These are phyloP conservation scores for Coleophoma eucalyptorum DNA, from an alignment of 2,329 filamentous ascomycete species.

Conservation along the genomic window DNA sequence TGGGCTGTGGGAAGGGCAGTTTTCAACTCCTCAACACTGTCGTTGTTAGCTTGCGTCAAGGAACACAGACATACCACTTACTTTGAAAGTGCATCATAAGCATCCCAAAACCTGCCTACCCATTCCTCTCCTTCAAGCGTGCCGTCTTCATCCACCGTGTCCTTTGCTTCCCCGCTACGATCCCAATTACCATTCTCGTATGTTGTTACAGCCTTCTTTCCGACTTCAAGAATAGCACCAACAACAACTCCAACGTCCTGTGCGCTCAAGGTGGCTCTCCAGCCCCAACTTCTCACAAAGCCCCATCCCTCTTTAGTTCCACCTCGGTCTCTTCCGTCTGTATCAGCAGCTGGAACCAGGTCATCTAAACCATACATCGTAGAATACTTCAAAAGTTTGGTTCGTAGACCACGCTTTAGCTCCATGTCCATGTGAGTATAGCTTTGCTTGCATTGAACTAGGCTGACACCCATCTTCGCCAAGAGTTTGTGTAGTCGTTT, in stretches of 20 bases:
- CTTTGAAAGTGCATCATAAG: slow-evolving; percentile 69
- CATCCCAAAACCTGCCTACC: slow-evolving; percentile 66
- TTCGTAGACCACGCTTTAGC: slow-evolving; percentile 80
- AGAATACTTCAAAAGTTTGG: slow-evolving; percentile 85
- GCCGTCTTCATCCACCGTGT: slow-evolving; percentile 39
- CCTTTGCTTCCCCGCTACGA: slow-evolving; percentile 35
- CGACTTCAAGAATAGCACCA: slow-evolving; percentile 89
- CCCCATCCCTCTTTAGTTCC: slow-evolving; percentile 90
- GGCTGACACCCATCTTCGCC: slow-evolving; percentile 95
- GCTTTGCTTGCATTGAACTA: slow-evolving; percentile 90
- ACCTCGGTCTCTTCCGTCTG: slow-evolving; percentile 64
- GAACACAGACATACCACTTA: slow-evolving; percentile 36
- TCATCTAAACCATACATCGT: slow-evolving; percentile 92
- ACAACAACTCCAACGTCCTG: slow-evolving; percentile 93
- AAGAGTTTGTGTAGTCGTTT: slow-evolving; percentile 91
- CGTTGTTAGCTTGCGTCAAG: slow-evolving; percentile 34
- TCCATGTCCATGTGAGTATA: slow-evolving; percentile 99
- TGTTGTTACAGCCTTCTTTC: slow-evolving; percentile 41
- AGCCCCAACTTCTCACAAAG: slow-evolving; percentile 96
- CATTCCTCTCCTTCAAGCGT: slow-evolving; percentile 57
- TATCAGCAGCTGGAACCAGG: slow-evolving; percentile 76
- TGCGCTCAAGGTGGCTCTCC: slow-evolving; percentile 89
- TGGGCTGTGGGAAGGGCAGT: slow-evolving; percentile 78
- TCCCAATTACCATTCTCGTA: slow-evolving; percentile 23
- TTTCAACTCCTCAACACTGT: slow-evolving; percentile 72